Conservation (phyloP, 2,329 filamentous ascomycete genomes). For the Acephala macrosclerotiorum region DNA sequence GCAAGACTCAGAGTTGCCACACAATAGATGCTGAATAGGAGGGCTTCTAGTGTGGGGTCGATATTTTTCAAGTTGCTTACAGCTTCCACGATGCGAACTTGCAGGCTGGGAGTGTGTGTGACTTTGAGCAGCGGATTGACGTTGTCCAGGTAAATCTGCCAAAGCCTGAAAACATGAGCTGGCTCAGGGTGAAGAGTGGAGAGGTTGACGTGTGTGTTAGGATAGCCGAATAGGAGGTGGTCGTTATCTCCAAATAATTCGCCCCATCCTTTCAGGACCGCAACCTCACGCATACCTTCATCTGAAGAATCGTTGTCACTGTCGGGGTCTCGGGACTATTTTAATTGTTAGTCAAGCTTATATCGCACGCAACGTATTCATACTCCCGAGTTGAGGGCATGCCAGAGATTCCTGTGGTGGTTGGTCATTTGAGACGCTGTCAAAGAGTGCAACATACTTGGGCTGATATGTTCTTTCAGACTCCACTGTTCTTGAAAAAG, state of each 20-base stretch:
- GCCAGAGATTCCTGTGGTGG: conserved; percentile 53
- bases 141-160: conserved; percentile 77
- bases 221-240: conserved; percentile 60
- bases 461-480: conserved; percentile 41
- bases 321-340: conserved; percentile 41
- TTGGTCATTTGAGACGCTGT: conserved; percentile 35
- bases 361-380: conserved; percentile 13
- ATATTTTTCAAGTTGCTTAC: conserved; percentile 62
- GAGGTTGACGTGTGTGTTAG: conserved; percentile 50
- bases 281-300: conserved; percentile 46
- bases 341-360: conserved; percentile 27
- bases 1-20: conserved; percentile 64
- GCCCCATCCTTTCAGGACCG: conserved; percentile 55
- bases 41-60: conserved; percentile 64
- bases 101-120: conserved; percentile 75
- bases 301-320: conserved; percentile 44
- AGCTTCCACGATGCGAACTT: conserved; percentile 70
- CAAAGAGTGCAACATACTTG: conserved; percentile 40
- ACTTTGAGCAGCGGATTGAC: conserved; percentile 78
- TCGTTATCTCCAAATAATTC: conserved; percentile 51
- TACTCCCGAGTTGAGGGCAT: conserved; percentile 53
- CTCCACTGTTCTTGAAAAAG: conserved; percentile 36
- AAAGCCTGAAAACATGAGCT: conserved; percentile 72
- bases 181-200: conserved; percentile 60
- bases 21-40: conserved; percentile 71